Evolutionary conservation across 345 rosid genomes (phyloP), one percentile per base, ranked within the genome.

Genomic region (Syzygium grande): DNA sequence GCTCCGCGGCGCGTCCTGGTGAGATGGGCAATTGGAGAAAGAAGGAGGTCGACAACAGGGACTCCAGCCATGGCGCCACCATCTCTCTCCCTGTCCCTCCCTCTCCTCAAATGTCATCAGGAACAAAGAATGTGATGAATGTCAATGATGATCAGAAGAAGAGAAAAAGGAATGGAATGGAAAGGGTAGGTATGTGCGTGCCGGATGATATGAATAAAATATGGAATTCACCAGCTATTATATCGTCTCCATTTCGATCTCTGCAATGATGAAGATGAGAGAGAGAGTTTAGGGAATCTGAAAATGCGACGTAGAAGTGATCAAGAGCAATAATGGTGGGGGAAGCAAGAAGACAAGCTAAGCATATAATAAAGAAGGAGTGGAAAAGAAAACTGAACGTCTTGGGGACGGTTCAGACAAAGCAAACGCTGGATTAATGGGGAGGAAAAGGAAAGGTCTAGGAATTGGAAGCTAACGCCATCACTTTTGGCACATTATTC

Each of bases 1-100:
- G 86, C 79, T 87, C 59, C 89, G 58, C 11, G 89, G 86, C 25
- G 86, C 86, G 41, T 87, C 83, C 27, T 51, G 78, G 86, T 87
- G 89, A 38, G 56, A 22, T 21, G 89, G 51, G 86, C 89, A 87
- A 19, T 22, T 65, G 49, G 80, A 84, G 86, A 87, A 38, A 87
- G 89, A 87, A 87, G 52, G 85, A 27, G 83, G 89, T 87, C 51
- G 89, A 87, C 21, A 87, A 49, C 52, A 87, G 61, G 17, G 89
- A 87, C 51, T 87, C 89, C 63, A 87, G 86, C 89, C 89, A 87
- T 8, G 89, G 86, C n/a, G 89, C 86, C 49, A 87, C 89, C 86
- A 58, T 49, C 86, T 58, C 84, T 22, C 59, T 25, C 51, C 17
- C 13, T 19, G 10, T 11, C 9, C 43, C 43, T 49, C 9, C 43